Conservation (phyloP, 2,329 filamentous ascomycete genomes). For the Geosmithia morbida region DNA sequence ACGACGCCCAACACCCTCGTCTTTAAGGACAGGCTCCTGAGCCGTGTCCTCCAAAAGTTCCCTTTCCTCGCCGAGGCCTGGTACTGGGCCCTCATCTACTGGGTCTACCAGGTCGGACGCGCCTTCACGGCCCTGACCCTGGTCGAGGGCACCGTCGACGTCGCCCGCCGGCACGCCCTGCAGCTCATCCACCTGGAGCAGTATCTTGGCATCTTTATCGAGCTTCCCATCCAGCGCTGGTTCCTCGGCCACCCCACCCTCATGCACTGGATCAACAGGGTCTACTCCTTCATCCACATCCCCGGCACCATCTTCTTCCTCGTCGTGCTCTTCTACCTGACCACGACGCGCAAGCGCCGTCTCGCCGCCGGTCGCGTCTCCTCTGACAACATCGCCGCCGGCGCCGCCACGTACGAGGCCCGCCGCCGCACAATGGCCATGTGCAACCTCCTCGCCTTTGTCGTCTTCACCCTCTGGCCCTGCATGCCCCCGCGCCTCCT, state of each 20-base stretch:
- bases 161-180: slow-evolving; percentile 54
- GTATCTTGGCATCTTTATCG: slow-evolving; percentile 47
- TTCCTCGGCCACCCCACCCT: slow-evolving; percentile 34
- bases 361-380: slow-evolving; percentile 11
- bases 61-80: slow-evolving; percentile 63
- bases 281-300: slow-evolving; percentile 67
- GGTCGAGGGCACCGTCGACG: slow-evolving; percentile 51
- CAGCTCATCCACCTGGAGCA: slow-evolving; percentile 55
- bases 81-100: slow-evolving; percentile 68
- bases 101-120: slow-evolving; percentile 64
- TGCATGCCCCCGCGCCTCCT: slow-evolving; percentile 50
- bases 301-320: slow-evolving; percentile 59
- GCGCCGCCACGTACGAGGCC: slow-evolving; percentile 35
- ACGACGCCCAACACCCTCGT: slow-evolving; percentile 16
- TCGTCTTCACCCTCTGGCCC: slow-evolving; percentile 47
- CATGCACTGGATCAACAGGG: slow-evolving; percentile 56
- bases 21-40: slow-evolving; percentile 15
- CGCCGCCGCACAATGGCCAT: slow-evolving; percentile 46
- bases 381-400: slow-evolving; percentile 17
- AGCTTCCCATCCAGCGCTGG: slow-evolving; percentile 43
- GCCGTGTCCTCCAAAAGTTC: slow-evolving; percentile 20
- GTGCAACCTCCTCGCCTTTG: slow-evolving; percentile 45
- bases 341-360: slow-evolving; percentile 42
- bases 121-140: slow-evolving; percentile 58
- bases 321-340: slow-evolving; percentile 53